phyloP scores from a whole-genome alignment of 371 early-diverging fungal genomes.

The Circinella umbellata region DNA sequence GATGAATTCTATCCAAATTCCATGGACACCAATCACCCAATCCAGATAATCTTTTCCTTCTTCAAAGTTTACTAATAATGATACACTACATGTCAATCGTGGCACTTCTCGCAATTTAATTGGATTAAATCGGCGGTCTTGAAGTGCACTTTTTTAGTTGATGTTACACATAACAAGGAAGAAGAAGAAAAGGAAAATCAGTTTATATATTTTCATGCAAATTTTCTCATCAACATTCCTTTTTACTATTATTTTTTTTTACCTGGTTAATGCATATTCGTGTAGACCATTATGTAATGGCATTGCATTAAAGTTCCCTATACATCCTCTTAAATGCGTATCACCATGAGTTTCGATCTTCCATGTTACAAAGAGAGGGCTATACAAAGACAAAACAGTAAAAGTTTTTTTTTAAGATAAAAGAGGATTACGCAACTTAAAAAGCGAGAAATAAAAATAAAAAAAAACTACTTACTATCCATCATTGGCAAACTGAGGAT shows the following conservation, averaged over 20 bases:
- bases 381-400: conserved; percentile 16
- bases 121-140: conserved; percentile 85
- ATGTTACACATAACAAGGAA: background rate
- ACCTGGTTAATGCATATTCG: conserved; percentile 88
- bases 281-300: conserved; percentile 72
- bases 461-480: conserved; percentile 47
- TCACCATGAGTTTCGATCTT: conserved; percentile 48
- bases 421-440: background rate
- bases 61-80: conserved; percentile 88
- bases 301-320: conserved; percentile 88
- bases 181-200: background rate
- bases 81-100: conserved; percentile 75
- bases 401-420: background rate
- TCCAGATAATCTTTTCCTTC: conserved; percentile 73
- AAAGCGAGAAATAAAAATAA: background rate
- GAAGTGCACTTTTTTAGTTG: conserved; percentile 63
- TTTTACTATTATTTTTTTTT: no score
- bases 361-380: conserved; percentile 93
- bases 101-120: conserved; percentile 72
- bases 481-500: conserved; percentile 55
- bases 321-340: conserved; percentile 84
- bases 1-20: conserved; percentile 90
- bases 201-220: background rate
- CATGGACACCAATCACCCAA: conserved; percentile 93
- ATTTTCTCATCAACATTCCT: no score